Evolutionary conservation across 73 alveolate species (phyloP).

Genomic region (Tetrahymena borealis): DNA sequence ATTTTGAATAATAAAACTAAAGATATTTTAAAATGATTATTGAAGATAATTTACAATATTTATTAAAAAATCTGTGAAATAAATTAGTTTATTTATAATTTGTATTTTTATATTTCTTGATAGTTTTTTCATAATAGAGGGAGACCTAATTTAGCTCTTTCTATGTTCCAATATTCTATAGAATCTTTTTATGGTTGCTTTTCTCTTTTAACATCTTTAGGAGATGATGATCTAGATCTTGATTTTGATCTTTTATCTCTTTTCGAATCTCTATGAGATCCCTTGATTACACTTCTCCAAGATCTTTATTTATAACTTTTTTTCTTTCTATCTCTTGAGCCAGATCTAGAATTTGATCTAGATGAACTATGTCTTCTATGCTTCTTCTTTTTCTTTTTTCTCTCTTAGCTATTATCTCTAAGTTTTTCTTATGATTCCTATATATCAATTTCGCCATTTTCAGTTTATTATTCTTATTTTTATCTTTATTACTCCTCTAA

Average conservation of each 20-base stretch:
- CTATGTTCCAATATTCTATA: not conserved
- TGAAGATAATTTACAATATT: not conserved
- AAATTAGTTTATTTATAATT: not conserved
- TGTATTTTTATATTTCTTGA: not conserved
- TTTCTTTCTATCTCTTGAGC: not conserved
- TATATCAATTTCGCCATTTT: not conserved
- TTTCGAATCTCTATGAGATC: not conserved
- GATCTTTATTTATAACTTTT: not conserved
- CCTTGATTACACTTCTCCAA: not conserved
- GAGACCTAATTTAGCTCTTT: not conserved
- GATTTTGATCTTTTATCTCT: not conserved
- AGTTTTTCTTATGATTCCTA: not conserved
- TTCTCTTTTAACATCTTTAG: not conserved
- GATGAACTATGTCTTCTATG: not conserved
- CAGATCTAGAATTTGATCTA: not conserved
- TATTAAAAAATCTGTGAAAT: not conserved
- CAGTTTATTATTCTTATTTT: not conserved
- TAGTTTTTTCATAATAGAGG: not conserved
- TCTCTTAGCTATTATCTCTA: not conserved
- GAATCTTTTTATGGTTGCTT: not conserved
- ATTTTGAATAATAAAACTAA: too few relatives aligned
- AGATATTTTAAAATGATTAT: too few relatives aligned
- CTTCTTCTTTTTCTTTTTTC: not conserved
- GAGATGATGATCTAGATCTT: not conserved
- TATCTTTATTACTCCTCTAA: slow-evolving; percentile 1